These are phyloP conservation scores for Mortierella sp. DNA, from an alignment of 371 early-diverging fungal genomes.

Conservation along the genomic window DNA sequence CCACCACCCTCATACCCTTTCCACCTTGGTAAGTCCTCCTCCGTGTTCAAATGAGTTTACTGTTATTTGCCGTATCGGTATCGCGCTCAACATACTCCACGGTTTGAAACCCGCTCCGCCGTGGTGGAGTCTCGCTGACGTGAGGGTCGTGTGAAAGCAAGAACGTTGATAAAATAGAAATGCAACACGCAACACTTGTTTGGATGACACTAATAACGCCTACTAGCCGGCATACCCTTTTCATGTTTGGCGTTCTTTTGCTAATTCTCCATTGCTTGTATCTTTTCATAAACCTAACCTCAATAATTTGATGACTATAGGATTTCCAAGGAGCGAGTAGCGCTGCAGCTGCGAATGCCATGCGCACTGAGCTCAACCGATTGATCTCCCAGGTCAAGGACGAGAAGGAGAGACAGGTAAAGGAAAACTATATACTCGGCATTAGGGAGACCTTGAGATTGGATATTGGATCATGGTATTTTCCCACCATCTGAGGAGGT, in stretches of 20 bases:
- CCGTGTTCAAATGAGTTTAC: not conserved
- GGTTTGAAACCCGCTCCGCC: not conserved
- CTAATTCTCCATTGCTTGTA: not conserved
- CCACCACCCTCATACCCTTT: slow-evolving; percentile 71
- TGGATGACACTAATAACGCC: too few species aligned
- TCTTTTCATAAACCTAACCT: too few species aligned
- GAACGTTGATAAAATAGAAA: not conserved
- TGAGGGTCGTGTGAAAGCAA: not conserved
- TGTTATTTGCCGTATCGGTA: not conserved
- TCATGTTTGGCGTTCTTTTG: not conserved
- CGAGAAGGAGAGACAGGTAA: slow-evolving; percentile 70
- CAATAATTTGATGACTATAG: slow-evolving; percentile 32
- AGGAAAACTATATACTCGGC: not conserved
- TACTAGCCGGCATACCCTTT: not conserved
- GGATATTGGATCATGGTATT: too few species aligned
- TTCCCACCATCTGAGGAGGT: too few species aligned
- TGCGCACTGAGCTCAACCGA: slow-evolving; percentile 72
- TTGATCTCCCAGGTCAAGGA: slow-evolving; percentile 65
- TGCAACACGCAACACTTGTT: too few species aligned
- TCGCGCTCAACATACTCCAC: not conserved
- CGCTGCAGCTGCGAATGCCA: slow-evolving; percentile 76
- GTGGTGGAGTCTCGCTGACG: not conserved
- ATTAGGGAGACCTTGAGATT: not conserved
- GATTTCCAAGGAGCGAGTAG: slow-evolving; percentile 77
- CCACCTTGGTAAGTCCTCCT: slow-evolving; percentile 63